A percentile compares a stretch with the other conserved stretches of the same genome.
Conservation (phyloP, 805 yeast species). For the Novakomyces olei region DNA sequence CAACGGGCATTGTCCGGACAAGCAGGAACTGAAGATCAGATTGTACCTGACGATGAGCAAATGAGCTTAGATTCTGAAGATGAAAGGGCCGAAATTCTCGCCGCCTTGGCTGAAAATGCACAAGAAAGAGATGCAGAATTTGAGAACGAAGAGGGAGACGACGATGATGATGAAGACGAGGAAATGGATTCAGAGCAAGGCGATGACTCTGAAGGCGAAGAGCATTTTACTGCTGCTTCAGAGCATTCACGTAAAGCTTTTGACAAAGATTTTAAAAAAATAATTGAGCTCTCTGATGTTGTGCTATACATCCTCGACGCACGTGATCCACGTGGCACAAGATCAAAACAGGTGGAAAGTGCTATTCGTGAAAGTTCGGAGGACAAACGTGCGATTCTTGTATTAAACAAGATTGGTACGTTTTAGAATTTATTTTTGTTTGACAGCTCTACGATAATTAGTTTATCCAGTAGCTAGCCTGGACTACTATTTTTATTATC, state of each 20-base stretch:
- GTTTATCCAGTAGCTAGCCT: too few species aligned
- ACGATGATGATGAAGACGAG: slow-evolving; percentile 1
- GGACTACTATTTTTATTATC: too few species aligned
- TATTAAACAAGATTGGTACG: slow-evolving; percentile 83
- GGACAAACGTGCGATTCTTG: slow-evolving; percentile 62
- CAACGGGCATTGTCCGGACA: too few species aligned
- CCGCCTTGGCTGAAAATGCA: background rate
- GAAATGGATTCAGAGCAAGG: background rate
- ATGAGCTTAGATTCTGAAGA: too few species aligned
- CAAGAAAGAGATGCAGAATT: background rate
- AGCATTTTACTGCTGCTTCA: slow-evolving; percentile 3
- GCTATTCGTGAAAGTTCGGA: slow-evolving; percentile 43
- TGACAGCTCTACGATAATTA: too few species aligned
- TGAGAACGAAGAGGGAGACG: slow-evolving; percentile 3
- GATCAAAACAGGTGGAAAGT: slow-evolving; percentile 79
- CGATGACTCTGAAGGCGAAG: background rate
- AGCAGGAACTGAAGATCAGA: too few species aligned
- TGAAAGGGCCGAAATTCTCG: too few species aligned
- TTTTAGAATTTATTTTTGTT: too few species aligned
- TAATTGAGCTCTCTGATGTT: slow-evolving; percentile 81
- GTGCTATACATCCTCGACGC: slow-evolving; percentile 87
- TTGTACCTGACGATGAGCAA: too few species aligned
- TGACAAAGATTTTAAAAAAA: slow-evolving; percentile 82
- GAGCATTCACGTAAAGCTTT: slow-evolving; percentile 44
- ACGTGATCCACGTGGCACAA: slow-evolving; percentile 86